Evolutionary conservation across 1,139 yeast genomes (phyloP).

Genomic region (Nematodospora anomalae): DNA sequence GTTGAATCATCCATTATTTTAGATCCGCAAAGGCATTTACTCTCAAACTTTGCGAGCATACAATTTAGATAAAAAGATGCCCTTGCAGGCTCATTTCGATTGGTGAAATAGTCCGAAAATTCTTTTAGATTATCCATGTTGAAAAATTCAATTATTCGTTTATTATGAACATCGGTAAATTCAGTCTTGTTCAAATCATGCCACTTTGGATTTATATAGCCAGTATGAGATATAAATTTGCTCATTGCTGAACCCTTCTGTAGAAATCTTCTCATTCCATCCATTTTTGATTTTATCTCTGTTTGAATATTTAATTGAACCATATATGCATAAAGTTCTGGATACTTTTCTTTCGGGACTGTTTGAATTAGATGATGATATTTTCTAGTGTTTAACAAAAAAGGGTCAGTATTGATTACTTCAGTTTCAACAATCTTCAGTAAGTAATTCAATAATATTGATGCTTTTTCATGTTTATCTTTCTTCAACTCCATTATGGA

Average conservation of each 20-base stretch:
- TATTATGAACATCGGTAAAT: slow-evolving; percentile 19
- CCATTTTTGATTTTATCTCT: slow-evolving; percentile 16
- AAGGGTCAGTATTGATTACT: slow-evolving; percentile 25
- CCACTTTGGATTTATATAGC: slow-evolving; percentile 38
- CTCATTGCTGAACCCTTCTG: slow-evolving; percentile 33
- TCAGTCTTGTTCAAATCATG: slow-evolving; percentile 28
- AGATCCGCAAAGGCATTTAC: slow-evolving; percentile 19
- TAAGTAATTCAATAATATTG: slow-evolving; percentile 27
- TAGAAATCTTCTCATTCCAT: slow-evolving; percentile 25
- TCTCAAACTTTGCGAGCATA: slow-evolving; percentile 39
- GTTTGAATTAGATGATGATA: slow-evolving; percentile 23
- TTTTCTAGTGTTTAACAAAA: slow-evolving; percentile 20
- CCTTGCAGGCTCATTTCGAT: slow-evolving; percentile 30
- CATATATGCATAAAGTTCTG: slow-evolving; percentile 33
- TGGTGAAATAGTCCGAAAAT: slow-evolving; percentile 26
- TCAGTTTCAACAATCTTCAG: slow-evolving; percentile 23
- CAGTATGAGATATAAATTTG: slow-evolving; percentile 37
- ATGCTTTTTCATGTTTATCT: slow-evolving; percentile 16
- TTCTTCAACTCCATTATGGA: slow-evolving; percentile 20
- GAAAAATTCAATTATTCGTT: slow-evolving; percentile 33
- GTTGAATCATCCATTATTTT: slow-evolving; percentile 17
- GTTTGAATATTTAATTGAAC: slow-evolving; percentile 37
- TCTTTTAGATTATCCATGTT: slow-evolving; percentile 27
- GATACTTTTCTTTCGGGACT: slow-evolving; percentile 22
- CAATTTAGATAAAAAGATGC: slow-evolving; percentile 37